Conservation (phyloP, 371 early-diverging fungal species). For the Umbelopsis sp. region DNA sequence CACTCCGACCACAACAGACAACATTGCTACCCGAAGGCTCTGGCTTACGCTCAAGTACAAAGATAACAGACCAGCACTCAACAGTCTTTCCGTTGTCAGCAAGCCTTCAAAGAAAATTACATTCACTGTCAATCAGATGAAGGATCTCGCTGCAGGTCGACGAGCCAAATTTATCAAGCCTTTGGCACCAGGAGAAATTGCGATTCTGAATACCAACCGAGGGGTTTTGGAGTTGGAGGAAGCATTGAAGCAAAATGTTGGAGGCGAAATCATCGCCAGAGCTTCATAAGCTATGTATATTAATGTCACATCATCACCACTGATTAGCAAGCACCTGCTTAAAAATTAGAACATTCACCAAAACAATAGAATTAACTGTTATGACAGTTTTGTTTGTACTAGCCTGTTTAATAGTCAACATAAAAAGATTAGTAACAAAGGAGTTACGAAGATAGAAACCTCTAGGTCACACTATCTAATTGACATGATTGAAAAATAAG, state of each 20-base stretch:
- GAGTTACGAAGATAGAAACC: no score
- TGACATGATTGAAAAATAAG: no score
- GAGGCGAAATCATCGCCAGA: conserved; percentile 90
- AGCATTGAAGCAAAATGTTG: conserved; percentile 82
- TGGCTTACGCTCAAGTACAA: conserved; percentile 96
- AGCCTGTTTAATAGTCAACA: conserved; percentile 8
- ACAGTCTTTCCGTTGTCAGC: conserved; percentile 72
- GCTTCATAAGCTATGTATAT: conserved; percentile 37
- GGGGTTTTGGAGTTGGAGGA: conserved; percentile 94
- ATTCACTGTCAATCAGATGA: conserved; percentile 81
- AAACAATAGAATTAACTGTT: neutral
- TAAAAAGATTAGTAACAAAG: neutral
- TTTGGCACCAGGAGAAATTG: conserved; percentile 88
- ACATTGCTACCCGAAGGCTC: conserved; percentile 84
- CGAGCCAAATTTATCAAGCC: conserved; percentile 79
- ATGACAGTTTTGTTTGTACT: conserved; percentile 5
- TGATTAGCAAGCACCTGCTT: no score
- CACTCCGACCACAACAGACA: conserved; percentile 81
- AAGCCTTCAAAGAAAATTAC: conserved; percentile 84
- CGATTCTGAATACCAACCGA: conserved; percentile 83
- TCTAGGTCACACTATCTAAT: no score
- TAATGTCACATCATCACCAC: neutral
- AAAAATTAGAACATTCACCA: neutral
- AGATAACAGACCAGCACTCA: conserved; percentile 81
- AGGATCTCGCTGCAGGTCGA: conserved; percentile 70